Percentiles rank a stretch among this genome's conserved stretches.
Evolutionary conservation across 2,329 filamentous ascomycete species (phyloP).

Genomic region (Pseudocercospora cruenta): DNA sequence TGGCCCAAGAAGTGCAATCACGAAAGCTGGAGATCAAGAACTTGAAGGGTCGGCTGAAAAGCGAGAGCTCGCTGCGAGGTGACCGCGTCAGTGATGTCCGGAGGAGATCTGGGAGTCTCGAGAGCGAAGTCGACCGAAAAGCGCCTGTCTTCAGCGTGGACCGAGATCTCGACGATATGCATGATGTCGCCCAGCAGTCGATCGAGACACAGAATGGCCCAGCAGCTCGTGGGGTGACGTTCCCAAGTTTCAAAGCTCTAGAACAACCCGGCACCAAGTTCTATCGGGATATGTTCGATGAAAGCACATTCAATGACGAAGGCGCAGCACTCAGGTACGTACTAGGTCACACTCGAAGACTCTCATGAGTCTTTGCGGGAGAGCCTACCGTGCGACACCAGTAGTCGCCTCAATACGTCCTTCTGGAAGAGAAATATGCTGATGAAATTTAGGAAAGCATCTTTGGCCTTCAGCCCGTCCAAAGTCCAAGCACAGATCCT

Average conservation of each 20-base stretch:
- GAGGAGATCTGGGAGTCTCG: background rate
- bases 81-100: background rate
- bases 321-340: background rate
- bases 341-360: background rate
- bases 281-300: slow-evolving; percentile 8
- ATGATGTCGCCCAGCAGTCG: background rate
- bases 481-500: background rate
- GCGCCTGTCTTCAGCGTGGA: background rate
- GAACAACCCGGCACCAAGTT: background rate
- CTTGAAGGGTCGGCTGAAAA: background rate
- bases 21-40: background rate
- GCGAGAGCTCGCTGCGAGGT: background rate
- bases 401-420: too few relatives aligned
- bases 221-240: background rate
- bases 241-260: background rate
- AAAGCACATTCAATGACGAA: background rate
- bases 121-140: background rate
- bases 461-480: background rate
- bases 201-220: background rate
- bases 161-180: background rate
- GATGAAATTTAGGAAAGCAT: background rate
- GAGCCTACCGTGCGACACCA: too few relatives aligned
- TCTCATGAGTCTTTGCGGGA: too few relatives aligned
- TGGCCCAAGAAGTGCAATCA: background rate
- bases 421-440: background rate